These are phyloP conservation scores for Tulasnella sp. DNA, from an alignment of 768 basidiomycete genomes.

Conservation along the genomic window DNA sequence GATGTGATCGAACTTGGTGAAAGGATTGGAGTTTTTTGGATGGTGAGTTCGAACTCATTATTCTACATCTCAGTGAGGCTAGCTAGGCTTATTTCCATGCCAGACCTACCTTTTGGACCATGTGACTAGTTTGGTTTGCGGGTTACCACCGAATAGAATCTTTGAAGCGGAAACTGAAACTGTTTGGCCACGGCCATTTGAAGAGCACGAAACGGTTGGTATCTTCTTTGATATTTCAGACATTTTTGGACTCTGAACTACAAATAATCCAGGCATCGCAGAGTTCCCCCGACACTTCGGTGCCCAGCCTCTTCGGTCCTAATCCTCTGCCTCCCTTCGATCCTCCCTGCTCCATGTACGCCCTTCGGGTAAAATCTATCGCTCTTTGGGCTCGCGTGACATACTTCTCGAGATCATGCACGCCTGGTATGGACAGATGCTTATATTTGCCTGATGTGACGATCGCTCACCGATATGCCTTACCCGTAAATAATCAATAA, in stretches of 20 bases:
- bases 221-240: background rate
- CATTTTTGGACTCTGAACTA: background rate
- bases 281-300: slow-evolving; percentile 17
- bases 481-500: background rate
- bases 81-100: background rate
- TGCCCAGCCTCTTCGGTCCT: slow-evolving; percentile 20
- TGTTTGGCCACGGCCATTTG: slow-evolving; percentile 36
- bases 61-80: background rate
- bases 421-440: slow-evolving; percentile 26
- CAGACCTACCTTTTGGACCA: slow-evolving; percentile 22
- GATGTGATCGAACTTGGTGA: slow-evolving; percentile 32
- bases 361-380: slow-evolving; percentile 25
- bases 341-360: slow-evolving; percentile 30
- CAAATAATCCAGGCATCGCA: background rate
- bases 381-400: slow-evolving; percentile 31
- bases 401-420: slow-evolving; percentile 18
- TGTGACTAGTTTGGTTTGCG: slow-evolving; percentile 14
- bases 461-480: slow-evolving; percentile 5
- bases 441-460: background rate
- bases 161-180: slow-evolving; percentile 31
- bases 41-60: background rate
- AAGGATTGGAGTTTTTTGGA: slow-evolving; percentile 29
- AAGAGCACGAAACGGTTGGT: slow-evolving; percentile 35
- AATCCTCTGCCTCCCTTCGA: slow-evolving; percentile 26
- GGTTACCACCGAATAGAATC: slow-evolving; percentile 22